Conservation (phyloP, 768 basidiomycete genomes). For the Boletus patriciae region DNA sequence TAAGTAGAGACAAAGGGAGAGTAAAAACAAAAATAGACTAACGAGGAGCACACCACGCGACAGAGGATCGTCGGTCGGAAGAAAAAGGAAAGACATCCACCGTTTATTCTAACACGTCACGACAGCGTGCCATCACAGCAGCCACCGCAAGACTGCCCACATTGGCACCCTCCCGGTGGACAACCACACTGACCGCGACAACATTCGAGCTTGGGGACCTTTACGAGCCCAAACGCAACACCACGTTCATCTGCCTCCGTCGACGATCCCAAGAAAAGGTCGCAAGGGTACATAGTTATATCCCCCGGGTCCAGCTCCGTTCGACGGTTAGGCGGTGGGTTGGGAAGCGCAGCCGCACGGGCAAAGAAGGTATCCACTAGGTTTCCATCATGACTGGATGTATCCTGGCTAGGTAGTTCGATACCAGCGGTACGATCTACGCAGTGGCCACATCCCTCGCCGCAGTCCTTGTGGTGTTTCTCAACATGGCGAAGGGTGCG, state of each 20-base stretch:
- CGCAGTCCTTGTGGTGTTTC: constrained; percentile 37
- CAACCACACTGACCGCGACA: constrained; percentile 64
- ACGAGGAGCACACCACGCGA: background rate
- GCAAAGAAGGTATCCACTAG: constrained; percentile 67
- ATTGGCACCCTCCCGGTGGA: constrained; percentile 53
- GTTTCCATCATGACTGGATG: constrained; percentile 20
- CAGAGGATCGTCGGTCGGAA: background rate
- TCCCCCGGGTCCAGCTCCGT: constrained; percentile 51
- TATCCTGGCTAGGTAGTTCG: constrained; percentile 39
- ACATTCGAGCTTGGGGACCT: constrained; percentile 65
- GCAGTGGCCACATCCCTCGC: constrained; percentile 60
- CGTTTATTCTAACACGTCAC: background rate
- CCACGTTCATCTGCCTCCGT: constrained; percentile 40
- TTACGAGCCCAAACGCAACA: constrained; percentile 49
- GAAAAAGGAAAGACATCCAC: background rate
- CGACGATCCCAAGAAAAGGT: constrained; percentile 36
- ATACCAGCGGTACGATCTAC: constrained; percentile 51
- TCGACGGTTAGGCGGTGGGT: constrained; percentile 47
- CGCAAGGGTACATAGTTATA: constrained; percentile 44
- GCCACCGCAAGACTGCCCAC: constrained; percentile 56
- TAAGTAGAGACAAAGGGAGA: background rate
- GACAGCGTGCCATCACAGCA: constrained; percentile 36
- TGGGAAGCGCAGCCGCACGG: constrained; percentile 67
- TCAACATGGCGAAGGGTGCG: constrained; percentile 52
- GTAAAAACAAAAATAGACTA: background rate